Evolutionary conservation across 2,329 filamentous ascomycete genomes (phyloP).

Genomic region (Pseudopithomyces chartarum): DNA sequence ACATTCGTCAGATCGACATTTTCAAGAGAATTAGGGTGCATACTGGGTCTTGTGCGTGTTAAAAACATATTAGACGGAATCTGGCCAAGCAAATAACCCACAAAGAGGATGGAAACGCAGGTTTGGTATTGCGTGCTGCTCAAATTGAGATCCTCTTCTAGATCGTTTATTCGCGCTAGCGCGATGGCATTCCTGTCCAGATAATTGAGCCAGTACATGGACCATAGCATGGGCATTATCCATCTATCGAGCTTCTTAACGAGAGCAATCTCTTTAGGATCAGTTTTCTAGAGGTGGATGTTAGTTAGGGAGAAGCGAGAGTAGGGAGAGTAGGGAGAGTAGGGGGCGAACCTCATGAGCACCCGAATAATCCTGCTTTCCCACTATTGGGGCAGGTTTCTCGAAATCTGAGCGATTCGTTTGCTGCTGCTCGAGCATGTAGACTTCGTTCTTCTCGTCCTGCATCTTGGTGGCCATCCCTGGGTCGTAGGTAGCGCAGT

Average conservation of each 20-base stretch:
- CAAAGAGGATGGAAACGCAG: conserved; percentile 29
- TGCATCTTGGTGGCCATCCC: conserved; percentile 19
- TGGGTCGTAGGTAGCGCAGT: not conserved
- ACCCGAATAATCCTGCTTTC: conserved; percentile 41
- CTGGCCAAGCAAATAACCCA: conserved; percentile 42
- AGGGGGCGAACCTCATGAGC: conserved; percentile 33
- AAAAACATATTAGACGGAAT: conserved; percentile 46
- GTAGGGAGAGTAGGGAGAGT: too few species aligned
- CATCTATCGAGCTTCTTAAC: conserved; percentile 38
- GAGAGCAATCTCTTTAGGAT: conserved; percentile 39
- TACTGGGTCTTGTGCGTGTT: conserved; percentile 31
- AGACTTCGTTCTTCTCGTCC: conserved; percentile 29
- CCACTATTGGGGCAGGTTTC: conserved; percentile 28
- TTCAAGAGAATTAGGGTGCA: conserved; percentile 24
- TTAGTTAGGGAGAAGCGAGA: too few species aligned
- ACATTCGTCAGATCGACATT: not conserved
- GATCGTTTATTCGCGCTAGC: conserved; percentile 64
- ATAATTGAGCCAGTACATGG: conserved; percentile 15
- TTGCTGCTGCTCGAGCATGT: conserved; percentile 32
- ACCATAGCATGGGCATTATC: conserved; percentile 41
- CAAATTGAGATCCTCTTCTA: conserved; percentile 60
- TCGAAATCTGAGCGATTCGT: conserved; percentile 26
- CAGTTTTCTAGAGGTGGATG: conserved; percentile 29
- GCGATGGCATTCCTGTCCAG: conserved; percentile 67
- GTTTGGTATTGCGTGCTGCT: conserved; percentile 28